phyloP scores from a whole-genome alignment of 345 rosid species.

The Camelina neglecta region DNA sequence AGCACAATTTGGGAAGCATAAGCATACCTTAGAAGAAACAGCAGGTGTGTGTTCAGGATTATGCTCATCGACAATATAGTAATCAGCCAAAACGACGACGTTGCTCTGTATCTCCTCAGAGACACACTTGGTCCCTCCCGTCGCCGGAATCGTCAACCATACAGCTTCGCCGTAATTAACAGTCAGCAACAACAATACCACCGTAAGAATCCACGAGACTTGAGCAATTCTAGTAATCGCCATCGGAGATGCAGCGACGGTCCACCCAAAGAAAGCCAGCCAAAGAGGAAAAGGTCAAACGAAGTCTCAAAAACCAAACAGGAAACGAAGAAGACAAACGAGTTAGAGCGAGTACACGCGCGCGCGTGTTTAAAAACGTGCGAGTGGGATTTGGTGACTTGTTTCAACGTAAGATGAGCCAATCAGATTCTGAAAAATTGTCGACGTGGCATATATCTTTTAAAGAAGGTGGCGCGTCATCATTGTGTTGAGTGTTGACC shows the following conservation, averaged over 20 bases:
- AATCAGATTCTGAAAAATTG: slow-evolving; percentile 8
- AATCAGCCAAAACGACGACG: slow-evolving; percentile 85
- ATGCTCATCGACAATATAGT: slow-evolving; percentile 68
- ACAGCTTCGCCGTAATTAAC: slow-evolving; percentile 54
- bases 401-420: slow-evolving; percentile 35
- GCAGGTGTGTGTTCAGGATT: slow-evolving; percentile 51
- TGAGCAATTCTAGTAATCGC: slow-evolving; percentile 25
- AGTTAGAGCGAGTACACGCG: slow-evolving; percentile 23
- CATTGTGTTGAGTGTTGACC: background rate
- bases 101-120: slow-evolving; percentile 89
- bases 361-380: background rate
- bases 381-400: slow-evolving; percentile 36
- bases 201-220: slow-evolving; percentile 16
- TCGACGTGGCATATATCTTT: slow-evolving; percentile 27
- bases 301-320: slow-evolving; percentile 20
- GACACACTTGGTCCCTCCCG: slow-evolving; percentile 84
- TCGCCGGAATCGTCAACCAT: slow-evolving; percentile 78
- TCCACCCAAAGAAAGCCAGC: background rate
- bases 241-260: slow-evolving; percentile 37
- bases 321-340: slow-evolving; percentile 15
- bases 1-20: slow-evolving; percentile 4
- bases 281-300: slow-evolving; percentile 21
- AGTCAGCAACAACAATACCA: slow-evolving; percentile 34
- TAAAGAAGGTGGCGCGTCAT: slow-evolving; percentile 29
- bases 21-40: slow-evolving; percentile 62